Evolutionary conservation across 805 yeast genomes (phyloP).

Genomic region (Hanseniaspora guilliermondii): DNA sequence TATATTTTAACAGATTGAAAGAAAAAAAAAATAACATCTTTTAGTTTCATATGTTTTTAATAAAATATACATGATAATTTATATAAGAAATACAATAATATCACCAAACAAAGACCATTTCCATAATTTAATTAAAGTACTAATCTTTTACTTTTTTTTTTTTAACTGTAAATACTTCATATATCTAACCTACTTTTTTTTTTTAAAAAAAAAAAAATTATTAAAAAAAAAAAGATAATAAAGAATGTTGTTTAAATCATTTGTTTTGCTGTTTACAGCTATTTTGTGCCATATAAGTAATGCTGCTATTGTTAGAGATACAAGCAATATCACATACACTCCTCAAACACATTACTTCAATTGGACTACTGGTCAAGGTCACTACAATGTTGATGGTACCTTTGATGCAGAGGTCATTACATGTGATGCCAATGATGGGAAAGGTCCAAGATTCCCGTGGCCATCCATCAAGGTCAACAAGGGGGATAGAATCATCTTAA

Average conservation of each 20-base stretch:
- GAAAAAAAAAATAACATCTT: too few species aligned
- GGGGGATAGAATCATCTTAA: constrained; percentile 66
- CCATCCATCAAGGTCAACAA: constrained; percentile 66
- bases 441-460: constrained; percentile 54
- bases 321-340: constrained; percentile 6
- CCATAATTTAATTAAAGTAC: too few species aligned
- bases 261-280: background rate
- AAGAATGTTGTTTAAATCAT: background rate
- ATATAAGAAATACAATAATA: too few species aligned
- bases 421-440: constrained; percentile 21
- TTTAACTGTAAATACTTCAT: too few species aligned
- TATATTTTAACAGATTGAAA: too few species aligned
- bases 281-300: background rate
- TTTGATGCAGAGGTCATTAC: constrained; percentile 32
- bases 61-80: too few species aligned
- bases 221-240: background rate
- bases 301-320: background rate
- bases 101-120: too few species aligned
- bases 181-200: too few species aligned
- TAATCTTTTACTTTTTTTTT: too few species aligned
- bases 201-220: background rate
- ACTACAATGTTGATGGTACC: constrained; percentile 32
- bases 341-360: constrained; percentile 43
- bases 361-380: constrained; percentile 54
- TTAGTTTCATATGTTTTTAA: too few species aligned